These are phyloP conservation scores for Solanum neorickii DNA, from an alignment of 257 asterid species.

Conservation along the genomic window DNA sequence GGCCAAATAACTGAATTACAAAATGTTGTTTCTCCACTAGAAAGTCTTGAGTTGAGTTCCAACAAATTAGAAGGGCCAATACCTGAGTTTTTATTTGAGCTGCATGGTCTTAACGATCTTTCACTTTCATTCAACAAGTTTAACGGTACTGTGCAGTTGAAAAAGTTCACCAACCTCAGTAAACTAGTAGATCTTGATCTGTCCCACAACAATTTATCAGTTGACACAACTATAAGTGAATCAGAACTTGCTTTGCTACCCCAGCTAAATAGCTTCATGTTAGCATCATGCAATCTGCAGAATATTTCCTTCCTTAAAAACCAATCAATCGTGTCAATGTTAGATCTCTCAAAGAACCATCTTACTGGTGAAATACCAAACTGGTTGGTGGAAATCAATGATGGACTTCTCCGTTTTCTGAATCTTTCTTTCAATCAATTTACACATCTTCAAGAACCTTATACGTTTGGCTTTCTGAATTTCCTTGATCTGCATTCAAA, in stretches of 20 bases:
- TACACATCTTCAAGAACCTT: not conserved
- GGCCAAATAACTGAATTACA: slow-evolving; percentile 31
- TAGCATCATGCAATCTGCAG: slow-evolving; percentile 45
- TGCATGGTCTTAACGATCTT: not conserved
- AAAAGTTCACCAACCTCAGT: not conserved
- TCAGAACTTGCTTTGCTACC: slow-evolving; percentile 2
- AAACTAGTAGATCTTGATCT: not conserved
- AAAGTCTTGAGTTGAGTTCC: slow-evolving; percentile 4
- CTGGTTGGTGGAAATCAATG: not conserved
- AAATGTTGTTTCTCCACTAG: slow-evolving; percentile 3
- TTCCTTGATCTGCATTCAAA: not conserved
- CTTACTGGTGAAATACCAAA: slow-evolving; percentile 1
- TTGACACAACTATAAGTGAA: slow-evolving; percentile 1
- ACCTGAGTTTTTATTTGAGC: not conserved
- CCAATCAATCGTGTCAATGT: not conserved
- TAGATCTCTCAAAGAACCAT: slow-evolving; percentile 19
- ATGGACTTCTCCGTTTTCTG: not conserved
- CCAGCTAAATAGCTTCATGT: not conserved
- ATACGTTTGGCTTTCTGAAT: not conserved
- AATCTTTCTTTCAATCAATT: not conserved
- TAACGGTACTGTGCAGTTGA: slow-evolving; percentile 2
- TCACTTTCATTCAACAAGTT: slow-evolving; percentile 1
- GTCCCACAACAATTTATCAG: slow-evolving; percentile 9
- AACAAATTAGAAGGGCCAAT: slow-evolving; percentile 5
- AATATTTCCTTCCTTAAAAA: slow-evolving; percentile 25